Evolutionary conservation across 352 stramenopile genomes (phyloP).

Genomic region (Pseudoperonospora humuli): DNA sequence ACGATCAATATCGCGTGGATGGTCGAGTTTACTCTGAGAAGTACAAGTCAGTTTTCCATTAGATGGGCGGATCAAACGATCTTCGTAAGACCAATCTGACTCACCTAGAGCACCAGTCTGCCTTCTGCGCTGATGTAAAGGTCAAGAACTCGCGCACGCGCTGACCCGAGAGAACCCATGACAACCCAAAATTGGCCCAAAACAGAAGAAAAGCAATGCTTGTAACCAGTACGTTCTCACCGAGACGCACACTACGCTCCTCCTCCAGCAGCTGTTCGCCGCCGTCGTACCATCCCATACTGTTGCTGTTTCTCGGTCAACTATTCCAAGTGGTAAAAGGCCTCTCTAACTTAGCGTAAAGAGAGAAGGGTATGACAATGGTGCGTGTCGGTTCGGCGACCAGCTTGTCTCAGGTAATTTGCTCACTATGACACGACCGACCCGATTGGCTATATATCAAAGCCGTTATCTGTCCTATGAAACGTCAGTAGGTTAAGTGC

Average conservation of each 20-base stretch:
- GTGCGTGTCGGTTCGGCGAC: no score
- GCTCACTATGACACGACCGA: constrained; percentile 2
- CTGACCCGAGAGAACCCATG: constrained; percentile 49
- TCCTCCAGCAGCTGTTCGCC: constrained; percentile 42
- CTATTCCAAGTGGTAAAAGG: not conserved
- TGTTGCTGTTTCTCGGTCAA: not conserved
- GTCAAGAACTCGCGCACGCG: constrained; percentile 48
- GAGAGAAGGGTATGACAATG: constrained; percentile 10
- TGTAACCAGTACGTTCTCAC: constrained; percentile 58
- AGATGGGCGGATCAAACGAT: not conserved
- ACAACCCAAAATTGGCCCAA: constrained; percentile 53
- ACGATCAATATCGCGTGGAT: constrained; percentile 64
- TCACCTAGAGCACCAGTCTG: constrained; percentile 76
- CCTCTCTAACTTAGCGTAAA: constrained; percentile 9
- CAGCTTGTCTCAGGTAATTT: no score
- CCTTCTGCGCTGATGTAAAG: constrained; percentile 63
- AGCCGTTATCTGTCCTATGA: not conserved
- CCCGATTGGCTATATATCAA: not conserved
- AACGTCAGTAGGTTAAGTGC: not conserved
- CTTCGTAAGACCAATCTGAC: no score
- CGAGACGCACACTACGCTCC: constrained; percentile 46
- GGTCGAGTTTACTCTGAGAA: constrained; percentile 66
- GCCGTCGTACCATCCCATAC: constrained; percentile 30
- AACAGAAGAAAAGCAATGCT: constrained; percentile 57
- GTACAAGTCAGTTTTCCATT: not conserved